A percentile compares a stretch with the other conserved stretches of the same genome.
These are phyloP conservation scores for Vachellia collinsii DNA, from an alignment of 306 rosid species.

Conservation along the genomic window DNA sequence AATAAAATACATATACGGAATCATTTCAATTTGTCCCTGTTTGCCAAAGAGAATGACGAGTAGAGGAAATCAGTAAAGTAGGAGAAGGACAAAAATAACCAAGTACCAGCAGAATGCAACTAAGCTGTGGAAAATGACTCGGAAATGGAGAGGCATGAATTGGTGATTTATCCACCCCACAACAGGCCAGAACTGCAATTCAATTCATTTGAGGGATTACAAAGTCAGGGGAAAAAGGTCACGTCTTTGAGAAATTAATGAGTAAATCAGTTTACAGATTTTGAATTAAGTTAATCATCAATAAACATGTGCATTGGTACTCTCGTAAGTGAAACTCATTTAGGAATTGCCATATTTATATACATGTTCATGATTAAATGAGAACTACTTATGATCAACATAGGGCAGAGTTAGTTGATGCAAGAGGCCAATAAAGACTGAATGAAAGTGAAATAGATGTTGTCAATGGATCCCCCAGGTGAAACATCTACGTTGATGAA, in stretches of 20 bases:
- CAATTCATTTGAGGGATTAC: conserved; percentile 32
- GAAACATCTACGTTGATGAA: not conserved
- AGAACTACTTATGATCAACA: not conserved
- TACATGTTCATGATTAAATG: not conserved
- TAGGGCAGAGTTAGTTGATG: not conserved
- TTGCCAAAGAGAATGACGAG: conserved; percentile 21
- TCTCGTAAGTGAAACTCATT: not conserved
- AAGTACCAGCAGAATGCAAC: conserved; percentile 80
- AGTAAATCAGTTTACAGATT: not conserved
- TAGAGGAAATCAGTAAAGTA: conserved; percentile 3
- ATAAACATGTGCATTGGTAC: not conserved
- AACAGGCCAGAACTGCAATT: conserved; percentile 88
- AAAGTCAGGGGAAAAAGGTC: not conserved
- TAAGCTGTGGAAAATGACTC: conserved; percentile 80
- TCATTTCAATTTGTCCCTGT: conserved; percentile 11
- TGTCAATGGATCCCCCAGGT: not conserved
- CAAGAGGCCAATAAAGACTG: not conserved
- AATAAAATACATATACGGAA: conserved; percentile 21
- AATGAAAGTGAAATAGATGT: not conserved
- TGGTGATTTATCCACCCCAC: conserved; percentile 91
- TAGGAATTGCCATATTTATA: not conserved
- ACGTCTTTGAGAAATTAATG: not conserved
- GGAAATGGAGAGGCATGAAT: conserved; percentile 84
- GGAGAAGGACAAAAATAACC: not conserved
- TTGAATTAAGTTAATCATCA: not conserved